Conservation (phyloP, 129 eudicot genomes). For the Escallonia herrerae region DNA sequence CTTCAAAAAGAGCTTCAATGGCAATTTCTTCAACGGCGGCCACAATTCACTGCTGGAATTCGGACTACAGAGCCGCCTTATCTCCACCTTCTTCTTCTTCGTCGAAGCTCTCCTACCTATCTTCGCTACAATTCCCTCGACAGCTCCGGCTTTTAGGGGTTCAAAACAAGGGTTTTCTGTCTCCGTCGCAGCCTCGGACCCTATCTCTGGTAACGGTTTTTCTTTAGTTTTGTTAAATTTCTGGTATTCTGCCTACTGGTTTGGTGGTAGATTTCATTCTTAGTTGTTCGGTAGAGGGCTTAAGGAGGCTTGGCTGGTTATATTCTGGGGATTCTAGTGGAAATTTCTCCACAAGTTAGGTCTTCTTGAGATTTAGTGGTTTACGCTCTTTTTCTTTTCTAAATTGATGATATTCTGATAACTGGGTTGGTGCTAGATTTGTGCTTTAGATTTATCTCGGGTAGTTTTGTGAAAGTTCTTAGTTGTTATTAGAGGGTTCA, state of each 20-base stretch:
- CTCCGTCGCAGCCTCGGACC: slow-evolving; percentile 22
- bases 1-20: slow-evolving; percentile 27
- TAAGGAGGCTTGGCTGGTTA: too few species aligned
- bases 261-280: too few species aligned
- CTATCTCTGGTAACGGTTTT: slow-evolving; percentile 29
- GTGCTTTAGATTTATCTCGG: too few species aligned
- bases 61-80: slow-evolving; percentile 1
- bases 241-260: neutral
- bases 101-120: slow-evolving; percentile 19
- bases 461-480: too few species aligned
- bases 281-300: too few species aligned
- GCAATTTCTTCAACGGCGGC: slow-evolving; percentile 43
- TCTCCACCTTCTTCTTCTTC: slow-evolving; percentile 23
- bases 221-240: neutral
- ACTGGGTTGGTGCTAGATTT: too few species aligned
- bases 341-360: too few species aligned
- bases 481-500: too few species aligned
- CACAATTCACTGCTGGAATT: slow-evolving; percentile 10
- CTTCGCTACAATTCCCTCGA: slow-evolving; percentile 30
- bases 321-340: too few species aligned
- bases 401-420: too few species aligned
- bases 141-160: slow-evolving; percentile 18
- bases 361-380: too few species aligned
- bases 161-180: slow-evolving; percentile 11
- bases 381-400: too few species aligned